Conservation (phyloP, 495 filamentous ascomycete genomes). For the Penicillium alfredii region DNA sequence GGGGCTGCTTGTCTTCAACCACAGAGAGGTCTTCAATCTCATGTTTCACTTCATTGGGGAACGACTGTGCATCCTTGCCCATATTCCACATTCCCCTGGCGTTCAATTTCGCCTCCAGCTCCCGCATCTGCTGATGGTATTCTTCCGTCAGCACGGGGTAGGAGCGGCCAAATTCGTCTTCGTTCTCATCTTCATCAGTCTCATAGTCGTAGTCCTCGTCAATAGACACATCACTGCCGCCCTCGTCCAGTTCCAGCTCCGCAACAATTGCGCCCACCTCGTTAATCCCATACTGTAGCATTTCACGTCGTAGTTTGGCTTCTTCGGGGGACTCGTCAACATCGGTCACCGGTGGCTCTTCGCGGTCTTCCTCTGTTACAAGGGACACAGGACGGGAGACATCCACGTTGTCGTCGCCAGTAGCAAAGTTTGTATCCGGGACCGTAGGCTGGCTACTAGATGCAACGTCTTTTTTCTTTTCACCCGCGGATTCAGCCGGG, state of each 20-base stretch:
- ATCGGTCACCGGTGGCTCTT: constrained; percentile 27
- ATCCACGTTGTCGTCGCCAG: constrained; percentile 8
- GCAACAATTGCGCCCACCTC: constrained; percentile 89
- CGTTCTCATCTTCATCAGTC: constrained; percentile 53
- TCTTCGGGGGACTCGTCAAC: constrained; percentile 73
- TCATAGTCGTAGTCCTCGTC: constrained; percentile 46
- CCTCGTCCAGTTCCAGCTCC: constrained; percentile 81
- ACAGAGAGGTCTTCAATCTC: constrained; percentile 24
- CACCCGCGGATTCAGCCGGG: background rate
- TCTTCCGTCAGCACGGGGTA: constrained; percentile 58
- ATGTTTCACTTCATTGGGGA: constrained; percentile 29
- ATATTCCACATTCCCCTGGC: constrained; percentile 49
- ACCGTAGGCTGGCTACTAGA: constrained; percentile 1
- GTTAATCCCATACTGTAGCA: constrained; percentile 81
- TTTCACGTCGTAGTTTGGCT: constrained; percentile 73
- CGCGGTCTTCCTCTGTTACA: constrained; percentile 18
- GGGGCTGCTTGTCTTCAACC: constrained; percentile 11
- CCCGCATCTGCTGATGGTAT: constrained; percentile 72
- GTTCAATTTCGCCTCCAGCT: constrained; percentile 69
- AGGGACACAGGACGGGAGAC: constrained; percentile 17
- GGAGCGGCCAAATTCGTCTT: constrained; percentile 66
- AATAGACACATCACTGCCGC: constrained; percentile 50
- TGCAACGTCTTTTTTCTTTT: background rate
- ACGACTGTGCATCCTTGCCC: constrained; percentile 37
- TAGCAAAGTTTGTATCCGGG: constrained; percentile 1